Percentiles rank a stretch among this genome's conserved stretches.
phyloP scores from a whole-genome alignment of 306 rosid species.

The Fagus crenata region DNA sequence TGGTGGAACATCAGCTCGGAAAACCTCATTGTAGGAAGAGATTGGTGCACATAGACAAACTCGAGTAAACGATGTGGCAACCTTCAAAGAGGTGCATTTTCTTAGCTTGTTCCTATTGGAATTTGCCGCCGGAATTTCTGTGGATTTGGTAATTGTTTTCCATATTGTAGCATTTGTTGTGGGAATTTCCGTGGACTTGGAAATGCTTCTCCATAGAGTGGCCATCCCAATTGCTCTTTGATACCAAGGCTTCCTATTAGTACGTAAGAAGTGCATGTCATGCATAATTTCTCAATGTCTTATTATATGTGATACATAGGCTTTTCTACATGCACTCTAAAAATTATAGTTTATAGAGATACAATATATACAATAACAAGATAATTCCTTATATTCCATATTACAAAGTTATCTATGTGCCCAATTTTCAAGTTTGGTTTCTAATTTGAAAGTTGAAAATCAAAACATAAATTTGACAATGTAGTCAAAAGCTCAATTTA shows the following conservation, averaged over 20 bases:
- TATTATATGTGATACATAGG: slow-evolving; percentile 15
- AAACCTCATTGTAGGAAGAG: slow-evolving; percentile 76
- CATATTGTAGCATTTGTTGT: slow-evolving; percentile 31
- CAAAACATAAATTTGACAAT: not conserved
- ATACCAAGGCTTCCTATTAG: slow-evolving; percentile 86
- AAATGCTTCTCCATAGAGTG: slow-evolving; percentile 53
- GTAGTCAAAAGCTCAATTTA: not conserved
- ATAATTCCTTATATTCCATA: no score
- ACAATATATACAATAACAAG: not conserved
- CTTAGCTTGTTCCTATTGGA: slow-evolving; percentile 53
- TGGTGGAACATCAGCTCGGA: slow-evolving; percentile 71
- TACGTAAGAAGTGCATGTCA: slow-evolving; percentile 24
- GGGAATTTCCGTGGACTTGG: slow-evolving; percentile 48
- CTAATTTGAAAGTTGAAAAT: not conserved
- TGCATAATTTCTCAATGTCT: slow-evolving; percentile 20
- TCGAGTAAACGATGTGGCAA: slow-evolving; percentile 76
- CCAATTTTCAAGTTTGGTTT: not conserved
- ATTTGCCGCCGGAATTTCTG: slow-evolving; percentile 33
- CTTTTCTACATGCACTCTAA: slow-evolving; percentile 27
- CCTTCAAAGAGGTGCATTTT: slow-evolving; percentile 78
- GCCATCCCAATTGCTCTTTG: slow-evolving; percentile 75
- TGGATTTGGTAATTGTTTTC: slow-evolving; percentile 55
- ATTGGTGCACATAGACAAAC: slow-evolving; percentile 95
- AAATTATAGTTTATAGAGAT: not conserved
- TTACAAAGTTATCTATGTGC: no score